Evolutionary conservation across 1,284 basidiomycete species (phyloP).

Genomic region (Cystobasidiaceae sp.): DNA sequence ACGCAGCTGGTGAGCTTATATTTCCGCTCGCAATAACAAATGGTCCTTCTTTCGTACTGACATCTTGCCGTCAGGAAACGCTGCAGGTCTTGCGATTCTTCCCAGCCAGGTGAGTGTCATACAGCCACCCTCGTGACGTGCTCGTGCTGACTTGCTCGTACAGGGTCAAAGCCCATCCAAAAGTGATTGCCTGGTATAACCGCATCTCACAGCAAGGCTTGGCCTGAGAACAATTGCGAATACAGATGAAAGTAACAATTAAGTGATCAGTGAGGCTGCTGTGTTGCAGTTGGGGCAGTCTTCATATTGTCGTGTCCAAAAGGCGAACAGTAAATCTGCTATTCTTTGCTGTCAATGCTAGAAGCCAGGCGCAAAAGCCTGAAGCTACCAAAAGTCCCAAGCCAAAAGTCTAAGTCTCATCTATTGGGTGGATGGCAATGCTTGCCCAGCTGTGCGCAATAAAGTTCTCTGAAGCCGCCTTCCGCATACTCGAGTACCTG

Average conservation of each 20-base stretch:
- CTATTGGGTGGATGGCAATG: too few relatives aligned
- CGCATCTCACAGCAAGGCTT: background rate
- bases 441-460: too few relatives aligned
- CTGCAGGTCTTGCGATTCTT: constrained; percentile 6
- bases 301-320: too few relatives aligned
- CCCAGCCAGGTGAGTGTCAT: constrained; percentile 8
- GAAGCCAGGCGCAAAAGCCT: too few relatives aligned
- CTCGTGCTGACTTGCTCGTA: background rate
- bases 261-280: too few relatives aligned
- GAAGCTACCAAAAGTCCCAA: too few relatives aligned
- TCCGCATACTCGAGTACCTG: too few relatives aligned
- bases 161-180: constrained; percentile 24
- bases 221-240: background rate
- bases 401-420: too few relatives aligned
- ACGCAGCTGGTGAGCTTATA: constrained; percentile 49
- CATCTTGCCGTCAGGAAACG: background rate
- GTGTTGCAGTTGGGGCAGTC: too few relatives aligned
- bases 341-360: too few relatives aligned
- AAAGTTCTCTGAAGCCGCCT: too few relatives aligned
- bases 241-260: background rate
- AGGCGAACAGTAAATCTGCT: too few relatives aligned
- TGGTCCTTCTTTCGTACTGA: background rate
- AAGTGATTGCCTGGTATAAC: constrained; percentile 8
- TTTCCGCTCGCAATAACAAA: background rate
- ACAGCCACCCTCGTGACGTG: background rate